Percentiles rank a stretch among this genome's conserved stretches.
Evolutionary conservation across 2,329 filamentous ascomycete genomes (phyloP).

Genomic region (Fusarium algeriense): DNA sequence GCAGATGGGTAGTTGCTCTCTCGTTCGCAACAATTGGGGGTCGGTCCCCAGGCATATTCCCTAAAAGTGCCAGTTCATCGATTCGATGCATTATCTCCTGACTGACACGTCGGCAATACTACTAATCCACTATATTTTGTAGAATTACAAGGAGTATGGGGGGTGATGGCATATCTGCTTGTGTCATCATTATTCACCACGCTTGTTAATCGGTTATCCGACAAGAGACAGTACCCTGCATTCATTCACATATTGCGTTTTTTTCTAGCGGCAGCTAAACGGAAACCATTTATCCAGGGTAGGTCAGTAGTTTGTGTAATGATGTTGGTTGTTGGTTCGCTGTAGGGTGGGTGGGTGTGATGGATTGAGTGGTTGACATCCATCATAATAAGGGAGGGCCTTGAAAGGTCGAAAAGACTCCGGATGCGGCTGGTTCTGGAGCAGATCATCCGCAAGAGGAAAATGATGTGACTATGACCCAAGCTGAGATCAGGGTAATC

Average conservation of each 20-base stretch:
- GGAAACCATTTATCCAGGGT: background rate
- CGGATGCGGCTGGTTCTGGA: constrained; percentile 14
- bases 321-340: background rate
- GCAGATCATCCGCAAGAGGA: constrained; percentile 17
- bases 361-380: background rate
- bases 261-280: background rate
- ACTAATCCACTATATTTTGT: constrained; percentile 17
- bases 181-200: constrained; percentile 1
- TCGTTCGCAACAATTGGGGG: constrained; percentile 1
- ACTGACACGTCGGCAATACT: background rate
- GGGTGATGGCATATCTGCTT: constrained; percentile 10
- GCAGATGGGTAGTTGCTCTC: background rate
- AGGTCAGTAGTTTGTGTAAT: background rate
- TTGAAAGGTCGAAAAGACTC: constrained; percentile 6
- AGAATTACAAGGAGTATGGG: constrained; percentile 6
- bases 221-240: background rate
- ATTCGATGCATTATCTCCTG: constrained; percentile 4
- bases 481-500: constrained; percentile 37
- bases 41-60: background rate
- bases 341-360: constrained; percentile 11
- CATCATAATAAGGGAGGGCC: background rate
- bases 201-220: background rate
- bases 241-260: background rate
- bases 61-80: constrained; percentile 14
- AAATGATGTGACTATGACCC: constrained; percentile 31